These are phyloP conservation scores for Circinella minor DNA, from an alignment of 371 early-diverging fungal species.

Conservation along the genomic window DNA sequence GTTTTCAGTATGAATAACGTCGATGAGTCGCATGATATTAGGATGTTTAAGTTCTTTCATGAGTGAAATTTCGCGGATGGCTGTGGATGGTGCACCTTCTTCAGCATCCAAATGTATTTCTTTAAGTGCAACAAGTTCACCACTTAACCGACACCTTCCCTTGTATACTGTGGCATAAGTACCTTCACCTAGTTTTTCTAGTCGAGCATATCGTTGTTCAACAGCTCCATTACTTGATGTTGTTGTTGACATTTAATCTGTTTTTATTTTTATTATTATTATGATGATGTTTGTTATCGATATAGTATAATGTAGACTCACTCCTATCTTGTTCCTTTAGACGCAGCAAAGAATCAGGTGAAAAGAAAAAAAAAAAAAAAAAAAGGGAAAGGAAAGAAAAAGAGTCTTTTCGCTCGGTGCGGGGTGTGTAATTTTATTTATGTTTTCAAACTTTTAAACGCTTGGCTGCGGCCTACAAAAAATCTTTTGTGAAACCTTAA, in stretches of 20 bases:
- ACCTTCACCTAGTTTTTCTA: conserved; percentile 98
- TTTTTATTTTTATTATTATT: conserved; percentile 3
- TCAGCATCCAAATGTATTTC: conserved; percentile 93
- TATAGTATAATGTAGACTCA: too few species aligned
- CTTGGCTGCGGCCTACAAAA: too few species aligned
- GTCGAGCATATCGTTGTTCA: conserved; percentile 71
- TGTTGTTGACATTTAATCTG: conserved; percentile 20
- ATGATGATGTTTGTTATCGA: too few species aligned
- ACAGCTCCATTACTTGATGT: conserved; percentile 29
- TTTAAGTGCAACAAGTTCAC: conserved; percentile 97
- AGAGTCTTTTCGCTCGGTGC: too few species aligned
- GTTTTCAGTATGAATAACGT: conserved; percentile 98
- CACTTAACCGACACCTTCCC: conserved; percentile 86
- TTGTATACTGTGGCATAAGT: conserved; percentile 99
- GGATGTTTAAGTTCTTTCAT: conserved; percentile 94
- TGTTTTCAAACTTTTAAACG: too few species aligned
- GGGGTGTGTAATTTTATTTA: too few species aligned
- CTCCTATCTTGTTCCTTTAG: too few species aligned
- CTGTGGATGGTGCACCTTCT: conserved; percentile 96
- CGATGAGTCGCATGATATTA: conserved; percentile 91
- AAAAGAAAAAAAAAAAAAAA: too few species aligned
- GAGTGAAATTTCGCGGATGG: conserved; percentile 95
- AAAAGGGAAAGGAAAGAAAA: too few species aligned
- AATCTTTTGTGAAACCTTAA: too few species aligned
- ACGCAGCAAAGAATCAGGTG: too few species aligned